A percentile compares a stretch with the other conserved stretches of the same genome.
Evolutionary conservation across 2,329 filamentous ascomycete species (phyloP).

Genomic region (Beauveria varroae): DNA sequence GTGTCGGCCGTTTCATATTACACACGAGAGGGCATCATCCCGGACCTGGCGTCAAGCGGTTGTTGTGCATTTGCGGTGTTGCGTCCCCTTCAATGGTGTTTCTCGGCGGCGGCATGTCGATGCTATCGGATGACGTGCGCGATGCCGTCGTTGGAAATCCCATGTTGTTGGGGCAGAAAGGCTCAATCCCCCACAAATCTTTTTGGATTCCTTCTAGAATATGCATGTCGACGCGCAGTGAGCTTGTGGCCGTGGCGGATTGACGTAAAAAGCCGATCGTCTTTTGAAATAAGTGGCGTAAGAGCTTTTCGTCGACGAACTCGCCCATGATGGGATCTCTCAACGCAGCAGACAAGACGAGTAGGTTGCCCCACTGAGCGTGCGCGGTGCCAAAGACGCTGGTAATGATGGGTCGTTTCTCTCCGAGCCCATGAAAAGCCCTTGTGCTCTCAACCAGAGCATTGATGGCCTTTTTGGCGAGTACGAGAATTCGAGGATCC

Average conservation of each 20-base stretch:
- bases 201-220: slow-evolving; percentile 56
- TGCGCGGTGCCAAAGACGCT: slow-evolving; percentile 94
- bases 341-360: slow-evolving; percentile 80
- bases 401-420: slow-evolving; percentile 74
- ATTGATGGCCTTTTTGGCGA: slow-evolving; percentile 56
- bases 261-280: slow-evolving; percentile 72
- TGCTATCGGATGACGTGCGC: slow-evolving; percentile 10
- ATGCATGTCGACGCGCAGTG: slow-evolving; percentile 63
- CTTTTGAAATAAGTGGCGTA: slow-evolving; percentile 56
- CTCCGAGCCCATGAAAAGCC: slow-evolving; percentile 62
- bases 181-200: slow-evolving; percentile 30
- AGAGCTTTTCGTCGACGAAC: slow-evolving; percentile 46
- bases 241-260: slow-evolving; percentile 65
- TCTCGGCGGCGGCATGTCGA: slow-evolving; percentile 7
- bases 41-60: not conserved
- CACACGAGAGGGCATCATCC: not conserved
- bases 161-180: not conserved
- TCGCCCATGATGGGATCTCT: slow-evolving; percentile 54
- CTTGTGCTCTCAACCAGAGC: slow-evolving; percentile 79
- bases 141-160: slow-evolving; percentile 7
- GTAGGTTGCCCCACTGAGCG: slow-evolving; percentile 94
- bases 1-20: not conserved
- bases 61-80: slow-evolving; percentile 3
- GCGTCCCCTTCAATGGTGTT: not conserved
- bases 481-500: slow-evolving; percentile 39